phyloP scores from a whole-genome alignment of 192 early-diverging fungal genomes.

The Gamsiella multidivaricata region DNA sequence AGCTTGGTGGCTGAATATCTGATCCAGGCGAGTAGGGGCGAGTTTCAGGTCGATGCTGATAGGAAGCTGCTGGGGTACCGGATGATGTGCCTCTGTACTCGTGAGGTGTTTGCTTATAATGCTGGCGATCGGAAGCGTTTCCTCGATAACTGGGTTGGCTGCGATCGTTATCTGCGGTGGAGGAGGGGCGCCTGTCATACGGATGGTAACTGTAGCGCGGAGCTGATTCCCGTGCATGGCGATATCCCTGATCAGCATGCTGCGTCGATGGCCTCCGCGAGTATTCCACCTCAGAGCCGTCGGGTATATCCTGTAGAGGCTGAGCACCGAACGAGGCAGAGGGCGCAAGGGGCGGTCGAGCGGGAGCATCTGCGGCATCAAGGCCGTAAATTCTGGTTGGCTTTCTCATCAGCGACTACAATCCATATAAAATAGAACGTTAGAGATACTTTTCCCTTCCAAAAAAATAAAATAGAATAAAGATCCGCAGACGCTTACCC shows the following conservation, averaged over 20 bases:
- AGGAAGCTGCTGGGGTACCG: background rate
- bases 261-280: conserved; percentile 9
- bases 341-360: conserved; percentile 16
- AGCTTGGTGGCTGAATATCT: conserved; percentile 30
- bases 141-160: conserved; percentile 4
- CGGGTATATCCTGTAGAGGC: conserved; percentile 25
- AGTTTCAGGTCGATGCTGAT: conserved; percentile 4
- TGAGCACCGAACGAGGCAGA: conserved; percentile 22
- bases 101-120: conserved; percentile 4
- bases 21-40: conserved; percentile 9
- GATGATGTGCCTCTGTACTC: background rate
- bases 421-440: background rate
- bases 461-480: background rate
- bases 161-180: background rate
- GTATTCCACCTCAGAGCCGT: conserved; percentile 14
- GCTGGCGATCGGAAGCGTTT: background rate
- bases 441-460: background rate
- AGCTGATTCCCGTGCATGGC: background rate
- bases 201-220: background rate
- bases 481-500: background rate
- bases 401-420: conserved; percentile 10
- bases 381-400: conserved; percentile 28
- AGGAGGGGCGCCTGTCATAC: conserved; percentile 13
- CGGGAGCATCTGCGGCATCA: conserved; percentile 33
- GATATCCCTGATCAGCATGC: conserved; percentile 7